phyloP scores from a whole-genome alignment of 2,329 filamentous ascomycete species.

The Penicillium sp. region DNA sequence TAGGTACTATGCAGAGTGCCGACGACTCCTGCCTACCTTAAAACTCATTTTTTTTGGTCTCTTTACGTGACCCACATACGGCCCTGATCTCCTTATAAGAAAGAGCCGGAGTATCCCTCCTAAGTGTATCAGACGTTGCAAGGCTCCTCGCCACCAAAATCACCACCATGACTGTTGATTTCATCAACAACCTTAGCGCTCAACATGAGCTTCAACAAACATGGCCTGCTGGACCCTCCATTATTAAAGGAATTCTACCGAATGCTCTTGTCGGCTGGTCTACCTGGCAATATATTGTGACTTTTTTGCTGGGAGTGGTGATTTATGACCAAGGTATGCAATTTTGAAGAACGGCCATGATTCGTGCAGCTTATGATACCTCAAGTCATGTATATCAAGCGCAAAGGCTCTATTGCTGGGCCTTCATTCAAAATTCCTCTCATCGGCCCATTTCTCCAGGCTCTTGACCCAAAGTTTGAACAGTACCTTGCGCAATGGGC shows the following conservation, averaged over 20 bases:
- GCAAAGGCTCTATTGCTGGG: constrained; percentile 69
- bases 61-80: neutral
- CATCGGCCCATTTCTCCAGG: constrained; percentile 83
- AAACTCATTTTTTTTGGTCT: neutral
- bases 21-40: neutral
- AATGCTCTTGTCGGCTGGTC: constrained; percentile 40
- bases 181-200: neutral
- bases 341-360: neutral
- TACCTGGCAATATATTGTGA: constrained; percentile 36
- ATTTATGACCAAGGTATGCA: constrained; percentile 76
- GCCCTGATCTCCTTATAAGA: neutral
- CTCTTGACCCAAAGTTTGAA: constrained; percentile 80
- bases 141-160: neutral
- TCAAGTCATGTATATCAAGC: constrained; percentile 65
- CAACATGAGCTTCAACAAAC: constrained; percentile 7
- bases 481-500: constrained; percentile 82
- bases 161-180: neutral
- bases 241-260: neutral
- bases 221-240: constrained; percentile 2
- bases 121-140: neutral
- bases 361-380: neutral
- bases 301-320: constrained; percentile 64
- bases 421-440: constrained; percentile 71
- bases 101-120: neutral
- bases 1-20: neutral